These are phyloP conservation scores for Syncephalastrum racemosum DNA, from an alignment of 371 early-diverging fungal genomes.

Conservation along the genomic window DNA sequence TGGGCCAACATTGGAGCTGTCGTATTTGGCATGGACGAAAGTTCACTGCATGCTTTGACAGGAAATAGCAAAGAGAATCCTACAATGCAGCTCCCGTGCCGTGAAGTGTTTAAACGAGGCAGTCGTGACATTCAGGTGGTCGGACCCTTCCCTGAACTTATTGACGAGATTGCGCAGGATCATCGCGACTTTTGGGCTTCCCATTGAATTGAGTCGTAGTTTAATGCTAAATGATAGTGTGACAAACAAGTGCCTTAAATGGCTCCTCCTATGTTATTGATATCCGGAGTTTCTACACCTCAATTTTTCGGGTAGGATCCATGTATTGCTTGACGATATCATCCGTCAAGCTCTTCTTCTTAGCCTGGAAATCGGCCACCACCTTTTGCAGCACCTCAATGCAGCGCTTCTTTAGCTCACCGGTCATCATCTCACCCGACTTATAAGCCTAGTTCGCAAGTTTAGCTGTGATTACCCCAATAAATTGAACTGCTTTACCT, in stretches of 20 bases:
- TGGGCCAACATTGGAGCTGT: constrained; percentile 32
- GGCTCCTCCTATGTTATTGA: too few species aligned
- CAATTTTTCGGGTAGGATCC: constrained; percentile 53
- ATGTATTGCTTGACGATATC: constrained; percentile 67
- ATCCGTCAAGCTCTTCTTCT: constrained; percentile 66
- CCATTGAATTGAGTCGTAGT: constrained; percentile 4
- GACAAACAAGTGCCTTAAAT: too few species aligned
- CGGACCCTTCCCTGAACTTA: constrained; percentile 35
- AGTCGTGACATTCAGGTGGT: constrained; percentile 23
- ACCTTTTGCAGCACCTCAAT: constrained; percentile 86
- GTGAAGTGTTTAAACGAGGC: constrained; percentile 28
- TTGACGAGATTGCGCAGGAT: constrained; percentile 25
- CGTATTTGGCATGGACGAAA: constrained; percentile 27
- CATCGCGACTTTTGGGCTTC: constrained; percentile 31
- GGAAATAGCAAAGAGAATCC: constrained; percentile 27
- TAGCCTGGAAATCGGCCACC: constrained; percentile 86
- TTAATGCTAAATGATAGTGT: too few species aligned
- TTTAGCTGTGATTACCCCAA: background rate
- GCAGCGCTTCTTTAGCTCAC: constrained; percentile 94
- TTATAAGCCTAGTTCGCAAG: constrained; percentile 63
- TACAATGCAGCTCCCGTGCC: constrained; percentile 27
- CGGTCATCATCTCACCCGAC: constrained; percentile 89
- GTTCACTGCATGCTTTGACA: constrained; percentile 19
- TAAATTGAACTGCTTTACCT: constrained; percentile 26
- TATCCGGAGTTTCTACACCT: constrained; percentile 13